Evolutionary conservation across 2,329 filamentous ascomycete species (phyloP).

Genomic region (Fusarium sp.): DNA sequence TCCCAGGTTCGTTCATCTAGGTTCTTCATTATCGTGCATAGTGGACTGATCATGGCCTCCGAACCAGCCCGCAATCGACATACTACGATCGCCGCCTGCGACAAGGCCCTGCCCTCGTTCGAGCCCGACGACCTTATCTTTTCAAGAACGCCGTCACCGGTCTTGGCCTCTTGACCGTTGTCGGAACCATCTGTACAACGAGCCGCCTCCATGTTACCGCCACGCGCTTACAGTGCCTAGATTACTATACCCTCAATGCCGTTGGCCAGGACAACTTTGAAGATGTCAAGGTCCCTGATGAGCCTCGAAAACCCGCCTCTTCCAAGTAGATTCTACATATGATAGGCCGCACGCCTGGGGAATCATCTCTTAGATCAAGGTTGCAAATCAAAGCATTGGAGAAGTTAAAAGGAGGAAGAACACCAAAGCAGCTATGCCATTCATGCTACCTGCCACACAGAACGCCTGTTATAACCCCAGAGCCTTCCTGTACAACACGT

Average conservation of each 20-base stretch:
- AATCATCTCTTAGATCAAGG: conserved; percentile 15
- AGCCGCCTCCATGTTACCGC: neutral
- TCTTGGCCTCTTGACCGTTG: conserved; percentile 77
- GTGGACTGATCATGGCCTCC: conserved; percentile 36
- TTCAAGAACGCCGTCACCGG: conserved; percentile 90
- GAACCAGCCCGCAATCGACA: conserved; percentile 66
- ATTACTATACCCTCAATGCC: conserved; percentile 77
- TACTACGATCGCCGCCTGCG: conserved; percentile 94
- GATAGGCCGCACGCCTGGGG: conserved; percentile 1
- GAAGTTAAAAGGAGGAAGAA: conserved; percentile 11
- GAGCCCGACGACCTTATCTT: conserved; percentile 91
- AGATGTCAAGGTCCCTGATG: conserved; percentile 89
- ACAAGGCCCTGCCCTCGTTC: conserved; percentile 88
- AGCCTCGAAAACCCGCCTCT: conserved; percentile 65
- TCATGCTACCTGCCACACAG: conserved; percentile 31
- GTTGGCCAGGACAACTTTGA: conserved; percentile 98
- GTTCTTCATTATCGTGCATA: neutral
- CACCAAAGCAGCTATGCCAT: conserved; percentile 26
- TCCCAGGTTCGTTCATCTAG: conserved; percentile 32
- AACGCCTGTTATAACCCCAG: conserved; percentile 32
- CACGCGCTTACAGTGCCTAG: conserved; percentile 49
- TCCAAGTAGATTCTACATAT: conserved; percentile 43
- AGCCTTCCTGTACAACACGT: conserved; percentile 39
- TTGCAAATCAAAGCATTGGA: neutral
- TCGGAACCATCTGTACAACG: conserved; percentile 88